Base-by-base conservation (phyloP, 140 eudicot species). In the Anethum foeniculum region DNA sequence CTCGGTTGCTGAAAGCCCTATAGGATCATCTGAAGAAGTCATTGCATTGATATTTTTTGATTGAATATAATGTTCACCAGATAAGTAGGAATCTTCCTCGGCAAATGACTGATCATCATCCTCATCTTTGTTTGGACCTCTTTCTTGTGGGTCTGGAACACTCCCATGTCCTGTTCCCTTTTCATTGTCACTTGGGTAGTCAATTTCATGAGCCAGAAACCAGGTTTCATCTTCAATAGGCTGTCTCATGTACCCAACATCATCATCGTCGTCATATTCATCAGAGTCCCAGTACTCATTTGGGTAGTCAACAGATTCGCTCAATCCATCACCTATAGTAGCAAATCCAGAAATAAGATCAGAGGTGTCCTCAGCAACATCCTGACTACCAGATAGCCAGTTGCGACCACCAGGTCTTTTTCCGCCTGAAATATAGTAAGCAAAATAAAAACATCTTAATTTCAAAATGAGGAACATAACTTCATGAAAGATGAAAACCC, bases 251-350 rank as follows among this genome's bases (percentile, higher is more conserved):
- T 93, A 93, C 80, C 99, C 99, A 77, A 93, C 94, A 85, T 96
- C 99, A 41, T 96, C 99, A 25, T 96, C 99, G 15, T 96, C 99
- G n/a, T 96, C 99, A 85, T 96, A 96, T 80, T 96, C 99, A 84
- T 93, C 99, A 23, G 99, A 93, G 80, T 96, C 99, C 99, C 98
- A 96, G 65, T 93, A 95, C 41, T 95, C 99, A 76, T 91, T 92
- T 27, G 93, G 98, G 80, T 90, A 93, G 87, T 93, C 97, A 81
- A 86, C 80, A 77, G 99, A 86, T 87, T 92, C 99, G 83, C 97
- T 92, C 85, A 95, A 74, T 74, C 98, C 98, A 85, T 92, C 99
- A 81, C 99, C 99, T 52, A 92, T 88, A 84, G 97, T 89, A 75
- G 98, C 99, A 83, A 96, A 93, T 77, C 98, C 97, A 79, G 99